Conservation (phyloP, 2,329 filamentous ascomycete species). For the Periglandula ipomoeae region DNA sequence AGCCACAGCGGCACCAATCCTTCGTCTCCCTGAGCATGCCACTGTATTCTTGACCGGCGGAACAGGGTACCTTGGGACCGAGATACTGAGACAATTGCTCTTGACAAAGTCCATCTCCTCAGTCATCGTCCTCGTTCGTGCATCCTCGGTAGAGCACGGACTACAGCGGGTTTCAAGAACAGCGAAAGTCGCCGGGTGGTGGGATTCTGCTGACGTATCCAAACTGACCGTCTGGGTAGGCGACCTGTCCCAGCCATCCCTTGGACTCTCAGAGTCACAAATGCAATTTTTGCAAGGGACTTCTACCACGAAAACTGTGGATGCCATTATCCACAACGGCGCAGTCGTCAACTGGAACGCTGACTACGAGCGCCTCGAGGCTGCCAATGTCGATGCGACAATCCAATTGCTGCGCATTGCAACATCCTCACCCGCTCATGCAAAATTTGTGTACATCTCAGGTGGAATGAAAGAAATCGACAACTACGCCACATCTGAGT, state of each 20-base stretch:
- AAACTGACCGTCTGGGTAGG: slow-evolving; percentile 11
- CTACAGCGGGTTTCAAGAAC: slow-evolving; percentile 47
- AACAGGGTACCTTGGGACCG: slow-evolving; percentile 66
- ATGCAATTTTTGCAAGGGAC: slow-evolving; percentile 49
- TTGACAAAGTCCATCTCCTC: slow-evolving; percentile 28
- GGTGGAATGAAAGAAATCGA: slow-evolving; percentile 11
- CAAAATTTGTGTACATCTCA: slow-evolving; percentile 16
- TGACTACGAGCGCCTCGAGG: slow-evolving; percentile 61
- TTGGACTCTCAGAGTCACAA: slow-evolving; percentile 6
- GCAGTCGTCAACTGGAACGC: slow-evolving; percentile 73
- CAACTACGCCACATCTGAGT: background rate
- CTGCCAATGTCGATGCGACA: slow-evolving; percentile 55
- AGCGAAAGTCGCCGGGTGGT: slow-evolving; percentile 10
- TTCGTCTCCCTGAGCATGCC: background rate
- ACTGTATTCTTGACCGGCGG: slow-evolving; percentile 77
- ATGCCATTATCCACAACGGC: slow-evolving; percentile 74
- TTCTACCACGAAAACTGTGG: slow-evolving; percentile 25
- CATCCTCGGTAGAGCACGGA: slow-evolving; percentile 48
- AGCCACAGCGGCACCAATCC: too few species aligned
- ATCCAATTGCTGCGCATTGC: slow-evolving; percentile 12
- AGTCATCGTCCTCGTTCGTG: slow-evolving; percentile 66
- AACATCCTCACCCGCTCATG: slow-evolving; percentile 7
- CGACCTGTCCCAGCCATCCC: slow-evolving; percentile 3
- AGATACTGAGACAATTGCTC: slow-evolving; percentile 64
- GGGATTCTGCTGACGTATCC: slow-evolving; percentile 1